Base-by-base conservation (phyloP, 805 yeast species). In the Ogataea ganodermae region DNA sequence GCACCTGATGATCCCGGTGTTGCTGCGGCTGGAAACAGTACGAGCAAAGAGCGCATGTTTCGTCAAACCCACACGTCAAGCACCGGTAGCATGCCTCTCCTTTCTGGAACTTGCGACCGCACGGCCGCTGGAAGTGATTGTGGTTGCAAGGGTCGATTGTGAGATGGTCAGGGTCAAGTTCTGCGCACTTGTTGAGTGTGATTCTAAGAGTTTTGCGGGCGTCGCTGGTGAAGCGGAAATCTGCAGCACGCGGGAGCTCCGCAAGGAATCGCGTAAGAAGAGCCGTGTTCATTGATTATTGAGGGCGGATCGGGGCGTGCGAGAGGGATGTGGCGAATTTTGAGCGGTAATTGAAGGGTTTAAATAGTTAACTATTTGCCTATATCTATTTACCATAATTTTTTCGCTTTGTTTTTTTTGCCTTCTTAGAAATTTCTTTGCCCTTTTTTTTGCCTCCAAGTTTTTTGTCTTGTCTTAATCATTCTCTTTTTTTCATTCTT, bases 71-170 rank as follows among this genome's bases (percentile, higher is more conserved):
- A 67, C 95, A 74, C 27, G 91, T 78, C 27, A 81, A 58, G 61
- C 96, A 89, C 35, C 90, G 72, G 61, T 86, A 86, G 3, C 89
- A 84, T 0, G 94, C 90, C 60, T 88, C 96, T 5, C 96, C 96
- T 41, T 81, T 78, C 38, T 78, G 72, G 57, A 89, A 84, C 43
- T 82, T 81, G 17, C 84, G 71, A 1, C 89, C 85, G 63, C 96
- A 89, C 0, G 92, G 84, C 63, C 87, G 71, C 14, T 81, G 78
- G 17, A 78, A 73, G 60, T 88, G 95, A 52, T 53, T 57, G 35
- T 62, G 63, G 30, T 56, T 48, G 23, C 42, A 44, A 7, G 56
- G 52, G 14, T 64, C 58, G 45, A 63, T 56, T n/a, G 46, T 55
- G 14, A 57, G 45, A 38, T 58, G 53, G 4, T 35, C 26, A 4